Conservation (phyloP, 768 basidiomycete genomes). For the Serpula lacrymans region DNA sequence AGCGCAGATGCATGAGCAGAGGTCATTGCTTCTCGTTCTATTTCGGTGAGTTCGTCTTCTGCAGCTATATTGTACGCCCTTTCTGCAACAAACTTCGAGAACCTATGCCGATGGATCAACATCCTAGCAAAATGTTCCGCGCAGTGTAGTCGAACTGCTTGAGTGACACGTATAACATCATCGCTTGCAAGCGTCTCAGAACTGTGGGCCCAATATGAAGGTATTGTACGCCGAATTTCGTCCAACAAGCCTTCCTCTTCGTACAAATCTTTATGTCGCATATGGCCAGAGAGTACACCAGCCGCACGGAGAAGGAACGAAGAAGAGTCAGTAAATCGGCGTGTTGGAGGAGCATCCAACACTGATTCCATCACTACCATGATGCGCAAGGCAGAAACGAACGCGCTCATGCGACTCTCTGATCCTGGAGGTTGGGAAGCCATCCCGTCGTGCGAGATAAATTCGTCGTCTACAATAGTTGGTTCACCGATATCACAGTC, state of each 20-base stretch:
- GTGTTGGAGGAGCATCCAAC: conserved; percentile 71
- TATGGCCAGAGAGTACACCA: conserved; percentile 59
- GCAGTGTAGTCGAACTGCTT: conserved; percentile 83
- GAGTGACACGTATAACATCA: conserved; percentile 86
- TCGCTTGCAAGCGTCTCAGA: conserved; percentile 78
- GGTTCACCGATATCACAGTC: conserved; percentile 94
- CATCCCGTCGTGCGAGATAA: conserved; percentile 71
- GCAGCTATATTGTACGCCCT: conserved; percentile 43
- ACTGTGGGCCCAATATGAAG: conserved; percentile 76
- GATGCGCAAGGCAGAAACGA: conserved; percentile 70
- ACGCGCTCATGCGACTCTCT: conserved; percentile 77
- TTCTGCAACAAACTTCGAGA: conserved; percentile 74
- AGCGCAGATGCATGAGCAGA: conserved; percentile 75
- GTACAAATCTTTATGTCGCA: conserved; percentile 59
- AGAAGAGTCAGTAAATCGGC: conserved; percentile 56
- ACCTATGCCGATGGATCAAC: conserved; percentile 86
- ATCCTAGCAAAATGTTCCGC: conserved; percentile 85
- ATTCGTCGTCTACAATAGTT: conserved; percentile 83
- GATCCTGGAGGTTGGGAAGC: conserved; percentile 64
- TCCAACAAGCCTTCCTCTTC: conserved; percentile 83
- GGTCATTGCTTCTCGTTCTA: conserved; percentile 75
- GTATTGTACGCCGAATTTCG: conserved; percentile 70
- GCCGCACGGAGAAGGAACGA: conserved; percentile 79
- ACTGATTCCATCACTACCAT: conserved; percentile 89
- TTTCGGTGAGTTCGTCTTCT: conserved; percentile 57